phyloP scores from a whole-genome alignment of 177 flowering plant genomes.

The Tripterygium wilfordii region DNA sequence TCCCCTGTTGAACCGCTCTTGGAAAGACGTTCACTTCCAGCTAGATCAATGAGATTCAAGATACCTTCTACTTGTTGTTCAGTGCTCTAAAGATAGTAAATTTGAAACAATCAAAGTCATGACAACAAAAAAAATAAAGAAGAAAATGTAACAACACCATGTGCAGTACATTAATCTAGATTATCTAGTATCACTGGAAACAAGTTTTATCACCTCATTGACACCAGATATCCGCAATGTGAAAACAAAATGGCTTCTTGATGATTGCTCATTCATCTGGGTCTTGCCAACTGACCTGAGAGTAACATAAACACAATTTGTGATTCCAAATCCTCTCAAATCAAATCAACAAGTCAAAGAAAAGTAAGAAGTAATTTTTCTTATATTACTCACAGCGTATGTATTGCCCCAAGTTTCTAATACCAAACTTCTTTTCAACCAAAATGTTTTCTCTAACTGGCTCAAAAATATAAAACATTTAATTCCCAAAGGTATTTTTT shows the following conservation, averaged over 20 bases:
- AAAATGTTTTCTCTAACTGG: too few species aligned
- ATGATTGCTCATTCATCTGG: conserved; percentile 86
- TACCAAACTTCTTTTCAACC: too few species aligned
- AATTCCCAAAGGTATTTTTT: too few species aligned
- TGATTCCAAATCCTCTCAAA: neutral
- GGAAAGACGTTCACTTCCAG: conserved; percentile 96
- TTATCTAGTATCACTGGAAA: too few species aligned
- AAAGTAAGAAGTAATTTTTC: too few species aligned
- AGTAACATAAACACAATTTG: neutral
- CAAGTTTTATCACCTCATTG: conserved; percentile 51
- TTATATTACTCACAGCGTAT: too few species aligned
- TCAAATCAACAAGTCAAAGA: neutral
- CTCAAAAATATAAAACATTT: too few species aligned
- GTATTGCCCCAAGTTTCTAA: too few species aligned
- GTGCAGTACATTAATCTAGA: too few species aligned
- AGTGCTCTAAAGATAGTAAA: conserved; percentile 45
- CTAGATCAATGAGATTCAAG: conserved; percentile 90
- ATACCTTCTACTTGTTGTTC: conserved; percentile 95
- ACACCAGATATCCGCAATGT: conserved; percentile 74
- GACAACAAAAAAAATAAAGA: neutral
- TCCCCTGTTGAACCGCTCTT: conserved; percentile 98
- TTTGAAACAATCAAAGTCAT: neutral
- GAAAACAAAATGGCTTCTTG: conserved; percentile 88
- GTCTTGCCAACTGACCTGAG: conserved; percentile 81
- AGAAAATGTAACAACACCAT: too few species aligned